A percentile compares a stretch with the other conserved stretches of the same genome.
Conservation (phyloP, 768 basidiomycete genomes). For the Lactarius hengduanensis region DNA sequence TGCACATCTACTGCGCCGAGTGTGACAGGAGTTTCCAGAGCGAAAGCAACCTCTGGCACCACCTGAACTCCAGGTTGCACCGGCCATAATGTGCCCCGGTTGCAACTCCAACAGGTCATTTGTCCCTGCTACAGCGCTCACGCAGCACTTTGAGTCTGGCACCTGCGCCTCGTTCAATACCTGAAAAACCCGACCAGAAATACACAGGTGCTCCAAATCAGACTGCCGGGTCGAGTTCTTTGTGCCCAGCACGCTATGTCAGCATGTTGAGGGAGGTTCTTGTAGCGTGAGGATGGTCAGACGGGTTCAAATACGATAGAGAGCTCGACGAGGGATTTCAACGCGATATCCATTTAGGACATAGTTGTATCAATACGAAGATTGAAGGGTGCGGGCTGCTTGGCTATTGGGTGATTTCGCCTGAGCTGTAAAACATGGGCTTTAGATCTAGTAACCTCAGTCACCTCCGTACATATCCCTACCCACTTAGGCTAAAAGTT, state of each 20-base stretch:
- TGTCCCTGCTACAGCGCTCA: constrained; percentile 50
- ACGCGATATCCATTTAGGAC: constrained; percentile 2
- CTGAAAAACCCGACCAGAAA: constrained; percentile 49
- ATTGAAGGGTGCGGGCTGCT: too few species aligned
- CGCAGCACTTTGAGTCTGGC: constrained; percentile 64
- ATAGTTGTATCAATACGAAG: too few species aligned
- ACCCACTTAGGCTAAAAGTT: not conserved
- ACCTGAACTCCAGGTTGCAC: constrained; percentile 56
- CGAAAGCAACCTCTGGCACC: constrained; percentile 43
- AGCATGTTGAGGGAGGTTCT: constrained; percentile 21
- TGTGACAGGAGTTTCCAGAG: constrained; percentile 48
- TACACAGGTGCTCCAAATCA: constrained; percentile 12
- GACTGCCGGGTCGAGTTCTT: constrained; percentile 14
- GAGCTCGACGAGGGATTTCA: constrained; percentile 1
- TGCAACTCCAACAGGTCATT: too few species aligned
- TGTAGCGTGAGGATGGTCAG: constrained; percentile 19
- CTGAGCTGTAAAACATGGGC: not conserved
- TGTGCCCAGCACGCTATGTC: constrained; percentile 11
- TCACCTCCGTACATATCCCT: not conserved
- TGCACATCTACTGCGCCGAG: constrained; percentile 43
- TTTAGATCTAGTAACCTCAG: not conserved
- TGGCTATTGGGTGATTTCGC: not conserved
- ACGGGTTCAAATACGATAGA: constrained; percentile 17
- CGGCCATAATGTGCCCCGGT: constrained; percentile 39
- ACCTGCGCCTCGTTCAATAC: constrained; percentile 61